Evolutionary conservation across 2,329 filamentous ascomycete genomes (phyloP), one percentile per base, ranked within the genome.

Genomic region (Colletotrichum plurivorum): DNA sequence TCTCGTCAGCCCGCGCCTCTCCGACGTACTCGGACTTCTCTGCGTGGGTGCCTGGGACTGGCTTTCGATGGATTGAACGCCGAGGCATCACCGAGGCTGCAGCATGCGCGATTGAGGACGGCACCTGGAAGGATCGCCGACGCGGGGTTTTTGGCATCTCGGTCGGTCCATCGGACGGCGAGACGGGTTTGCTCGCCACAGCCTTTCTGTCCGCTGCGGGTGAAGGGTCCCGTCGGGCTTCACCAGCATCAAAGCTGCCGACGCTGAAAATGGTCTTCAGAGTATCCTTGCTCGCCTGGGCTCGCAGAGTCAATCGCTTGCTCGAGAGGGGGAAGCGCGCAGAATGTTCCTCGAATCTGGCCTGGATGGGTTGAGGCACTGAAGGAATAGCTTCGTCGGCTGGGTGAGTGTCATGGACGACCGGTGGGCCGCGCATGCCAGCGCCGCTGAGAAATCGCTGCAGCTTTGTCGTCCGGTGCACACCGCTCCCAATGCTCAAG

Each of bases 231-330:
- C 56, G 54, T 8, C 27, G 13, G 52, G 39, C 59, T 9, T 69
- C 58, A 1, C 48, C 48, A 2, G 45, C 22, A 51, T 85, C 83
- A 18, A 82, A 75, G 56, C 84, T 87, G 6, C 82, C 84, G 9
- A 86, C 84, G 67, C 85, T 87, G 59, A 87, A 73, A 18, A 87
- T 86, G 1, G 84, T 87, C 59, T 83, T 83, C 27, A 87, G 73
- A 0, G 83, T 85, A 27, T 86, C 84, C 71, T 82, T 81, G 73
- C 82, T 86, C n/a, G 78, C 73, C 39, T 83, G 80, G 0, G 77
- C 75, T 52, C 78, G 81, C 53, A 84, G 71, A 6, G 76, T 74
- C 12, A 82, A 71, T 48, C 78, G 79, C 70, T 80, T 83, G 1
- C 79, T 76, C 15, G 77, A 74, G 56, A 77, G 73, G 0, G 80